phyloP scores from a whole-genome alignment of 1,284 basidiomycete genomes.

The Spongispora temasekensis region DNA sequence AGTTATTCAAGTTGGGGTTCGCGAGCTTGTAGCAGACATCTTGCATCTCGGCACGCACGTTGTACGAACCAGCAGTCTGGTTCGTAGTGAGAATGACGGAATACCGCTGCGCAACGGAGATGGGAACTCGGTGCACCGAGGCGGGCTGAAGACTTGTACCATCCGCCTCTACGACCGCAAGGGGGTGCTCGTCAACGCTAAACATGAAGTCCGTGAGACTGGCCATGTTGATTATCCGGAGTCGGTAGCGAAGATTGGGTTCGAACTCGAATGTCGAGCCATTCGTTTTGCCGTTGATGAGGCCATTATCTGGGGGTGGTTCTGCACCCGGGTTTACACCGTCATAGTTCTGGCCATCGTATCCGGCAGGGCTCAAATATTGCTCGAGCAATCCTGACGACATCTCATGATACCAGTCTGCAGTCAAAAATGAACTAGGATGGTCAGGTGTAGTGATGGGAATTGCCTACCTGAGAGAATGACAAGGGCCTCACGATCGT shows the following conservation, averaged over 20 bases:
- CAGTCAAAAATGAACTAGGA: background rate
- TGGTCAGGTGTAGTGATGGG: background rate
- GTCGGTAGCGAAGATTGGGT: constrained; percentile 32
- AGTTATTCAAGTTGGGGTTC: constrained; percentile 30
- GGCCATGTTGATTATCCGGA: constrained; percentile 36
- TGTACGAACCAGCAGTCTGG: constrained; percentile 35
- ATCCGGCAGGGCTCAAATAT: constrained; percentile 28
- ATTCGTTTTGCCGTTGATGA: constrained; percentile 34
- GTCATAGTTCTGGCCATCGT: constrained; percentile 31
- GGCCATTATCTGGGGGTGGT: constrained; percentile 35
- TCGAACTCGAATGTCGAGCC: constrained; percentile 25
- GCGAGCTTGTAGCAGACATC: constrained; percentile 29
- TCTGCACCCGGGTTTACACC: constrained; percentile 35
- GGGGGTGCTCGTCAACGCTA: constrained; percentile 31
- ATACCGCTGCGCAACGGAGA: constrained; percentile 35
- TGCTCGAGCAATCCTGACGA: constrained; percentile 33
- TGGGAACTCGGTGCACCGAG: constrained; percentile 32
- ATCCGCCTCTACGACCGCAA: constrained; percentile 34
- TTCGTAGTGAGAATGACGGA: constrained; percentile 34
- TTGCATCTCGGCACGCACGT: constrained; percentile 37
- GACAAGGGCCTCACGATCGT: constrained; percentile 30
- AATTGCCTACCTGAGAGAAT: constrained; percentile 29
- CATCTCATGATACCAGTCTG: constrained; percentile 37
- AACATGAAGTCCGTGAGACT: constrained; percentile 35
- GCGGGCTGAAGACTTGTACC: constrained; percentile 32